These are phyloP conservation scores for Parasarocladium wereldwijsianum DNA, from an alignment of 2,329 filamentous ascomycete genomes.

Conservation along the genomic window DNA sequence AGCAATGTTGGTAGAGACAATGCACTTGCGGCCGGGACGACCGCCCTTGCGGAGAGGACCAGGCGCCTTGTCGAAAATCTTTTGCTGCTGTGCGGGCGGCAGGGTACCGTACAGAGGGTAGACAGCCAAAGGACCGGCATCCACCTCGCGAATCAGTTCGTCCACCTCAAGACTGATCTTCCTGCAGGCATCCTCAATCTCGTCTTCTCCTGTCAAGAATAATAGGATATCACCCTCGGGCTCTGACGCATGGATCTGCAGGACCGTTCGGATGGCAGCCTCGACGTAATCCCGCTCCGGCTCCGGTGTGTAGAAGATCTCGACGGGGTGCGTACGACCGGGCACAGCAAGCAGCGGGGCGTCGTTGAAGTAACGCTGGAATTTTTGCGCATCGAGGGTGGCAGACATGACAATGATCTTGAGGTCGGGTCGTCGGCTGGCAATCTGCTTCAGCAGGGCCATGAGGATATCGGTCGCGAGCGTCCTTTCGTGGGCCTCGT, in stretches of 20 bases:
- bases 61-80: slow-evolving; percentile 86
- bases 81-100: slow-evolving; percentile 83
- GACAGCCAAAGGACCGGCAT: slow-evolving; percentile 75
- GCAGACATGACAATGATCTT: slow-evolving; percentile 99
- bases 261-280: slow-evolving; percentile 81
- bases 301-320: slow-evolving; percentile 97
- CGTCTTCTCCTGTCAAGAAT: slow-evolving; percentile 94
- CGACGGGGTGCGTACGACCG: slow-evolving; percentile 87
- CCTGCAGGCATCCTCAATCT: slow-evolving; percentile 90
- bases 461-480: slow-evolving; percentile 95
- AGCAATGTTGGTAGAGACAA: slow-evolving; percentile 94
- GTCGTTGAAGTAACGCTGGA: slow-evolving; percentile 92
- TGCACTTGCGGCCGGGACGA: slow-evolving; percentile 79
- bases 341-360: slow-evolving; percentile 88
- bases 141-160: slow-evolving; percentile 81
- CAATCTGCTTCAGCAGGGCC: slow-evolving; percentile 86
- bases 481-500: slow-evolving; percentile 96
- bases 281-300: slow-evolving; percentile 95
- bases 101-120: slow-evolving; percentile 92
- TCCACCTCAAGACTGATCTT: slow-evolving; percentile 86
- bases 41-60: slow-evolving; percentile 58
- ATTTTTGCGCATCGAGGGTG: slow-evolving; percentile 93
- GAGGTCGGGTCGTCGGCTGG: slow-evolving; percentile 66
- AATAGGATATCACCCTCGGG: slow-evolving; percentile 83
- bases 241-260: slow-evolving; percentile 93